Conservation (phyloP, 768 basidiomycete species). For the Russula ochroleuca region DNA sequence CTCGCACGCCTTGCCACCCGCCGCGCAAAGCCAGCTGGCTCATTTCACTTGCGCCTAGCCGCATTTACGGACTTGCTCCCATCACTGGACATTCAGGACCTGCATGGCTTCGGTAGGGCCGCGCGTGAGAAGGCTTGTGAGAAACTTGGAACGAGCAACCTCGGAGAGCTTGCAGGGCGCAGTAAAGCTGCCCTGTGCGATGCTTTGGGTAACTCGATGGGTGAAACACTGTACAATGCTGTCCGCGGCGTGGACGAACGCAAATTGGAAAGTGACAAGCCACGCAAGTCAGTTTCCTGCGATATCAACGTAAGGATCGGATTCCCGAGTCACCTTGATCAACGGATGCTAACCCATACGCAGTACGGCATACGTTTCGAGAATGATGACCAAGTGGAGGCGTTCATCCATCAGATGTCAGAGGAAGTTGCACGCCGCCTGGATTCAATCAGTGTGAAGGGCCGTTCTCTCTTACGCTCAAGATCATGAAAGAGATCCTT, state of each 20-base stretch:
- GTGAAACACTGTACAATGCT: conserved; percentile 81
- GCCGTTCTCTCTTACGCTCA: conserved; percentile 75
- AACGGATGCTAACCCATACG: conserved; percentile 5
- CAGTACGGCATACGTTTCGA: conserved; percentile 96
- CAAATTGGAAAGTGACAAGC: conserved; percentile 76
- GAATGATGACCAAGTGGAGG: conserved; percentile 72
- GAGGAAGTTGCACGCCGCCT: conserved; percentile 72
- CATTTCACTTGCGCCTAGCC: conserved; percentile 63
- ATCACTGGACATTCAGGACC: conserved; percentile 67
- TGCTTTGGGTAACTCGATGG: conserved; percentile 72
- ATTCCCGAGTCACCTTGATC: conserved; percentile 16
- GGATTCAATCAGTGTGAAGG: conserved; percentile 61
- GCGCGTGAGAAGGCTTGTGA: conserved; percentile 73
- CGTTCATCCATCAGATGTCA: conserved; percentile 72
- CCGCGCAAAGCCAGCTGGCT: conserved; percentile 85
- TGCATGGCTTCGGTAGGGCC: conserved; percentile 84
- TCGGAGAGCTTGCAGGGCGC: conserved; percentile 64
- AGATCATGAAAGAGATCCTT: conserved; percentile 85
- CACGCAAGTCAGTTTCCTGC: conserved; percentile 86
- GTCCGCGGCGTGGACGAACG: conserved; percentile 80
- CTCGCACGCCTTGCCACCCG: conserved; percentile 95
- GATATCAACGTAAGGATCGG: conserved; percentile 80
- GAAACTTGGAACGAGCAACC: conserved; percentile 65
- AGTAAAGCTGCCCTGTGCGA: conserved; percentile 63
- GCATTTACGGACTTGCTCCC: conserved; percentile 54